Base-by-base conservation (phyloP, 1,284 basidiomycete species). In the Fistulina hepatica region DNA sequence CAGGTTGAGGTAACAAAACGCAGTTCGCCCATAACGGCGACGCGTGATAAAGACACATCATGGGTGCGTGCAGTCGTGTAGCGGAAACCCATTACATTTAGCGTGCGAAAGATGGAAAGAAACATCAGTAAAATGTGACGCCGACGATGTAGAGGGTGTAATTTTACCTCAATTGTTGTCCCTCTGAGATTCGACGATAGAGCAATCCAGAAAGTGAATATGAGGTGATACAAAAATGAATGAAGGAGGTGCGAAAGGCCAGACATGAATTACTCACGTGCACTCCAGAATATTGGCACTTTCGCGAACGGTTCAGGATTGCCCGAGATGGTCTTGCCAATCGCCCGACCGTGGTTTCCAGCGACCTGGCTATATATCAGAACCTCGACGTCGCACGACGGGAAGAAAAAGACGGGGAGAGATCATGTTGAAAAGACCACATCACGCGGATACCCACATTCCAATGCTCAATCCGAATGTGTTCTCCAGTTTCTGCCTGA, bases 251-350 rank as follows among this genome's bases (percentile, higher is more conserved):
- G n/a, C n/a, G n/a, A n/a, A 26, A 11, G 11, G 25, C n/a, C 16
- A 35, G 13, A 13, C 39, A 21, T 39, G 19, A 24, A 15, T 6
- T 21, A 70, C 80, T 43, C 51, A 82, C 80, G 79, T 26, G 78
- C 76, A 56, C 79, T 82, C 91, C 91, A 95, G 62, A 95, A 95
- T 36, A 93, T 65, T 0, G 91, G 88, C 5, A 89, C 65, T 59
- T 90, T 91, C 42, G 69, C 67, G 53, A 81, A 89, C 4, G 72
- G 72, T 46, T 76, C 71, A n/a, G 65, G 59, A 27, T 61, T 61
- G 21, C 76, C 75, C 5, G 78, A 67, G 47, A 93, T 86, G 6
- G 73, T 81, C 55, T 77, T 75, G 0, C 82, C 91, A 15, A 86
- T 81, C 6, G 81, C 75, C 39, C 90, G 76, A 2, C 89, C 92